Base-by-base conservation (phyloP, 2,329 filamentous ascomycete genomes). In the Beauveria rudraprayagi region DNA sequence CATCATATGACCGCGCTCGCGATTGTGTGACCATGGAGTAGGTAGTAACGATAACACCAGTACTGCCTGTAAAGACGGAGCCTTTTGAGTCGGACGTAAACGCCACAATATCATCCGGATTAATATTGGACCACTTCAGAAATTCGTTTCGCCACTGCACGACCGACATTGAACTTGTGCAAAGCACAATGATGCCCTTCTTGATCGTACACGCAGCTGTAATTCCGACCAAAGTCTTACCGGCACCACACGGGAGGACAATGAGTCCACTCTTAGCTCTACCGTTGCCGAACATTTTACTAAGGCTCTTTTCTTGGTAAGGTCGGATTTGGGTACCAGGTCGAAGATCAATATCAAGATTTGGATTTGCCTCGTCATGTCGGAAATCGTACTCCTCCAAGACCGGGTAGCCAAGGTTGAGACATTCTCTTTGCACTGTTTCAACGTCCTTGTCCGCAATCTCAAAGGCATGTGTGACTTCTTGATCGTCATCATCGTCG, bases 251-350 rank as follows among this genome's bases (percentile, higher is more conserved):
- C 19, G 94, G 94, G 67, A 99, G 76, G 61, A 99, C 94, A 63
- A 99, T 99, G 66, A 99, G 95, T 61, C 94, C 94, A 73, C 92
- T 97, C 77, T 96, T 94, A 16, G 94, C 94, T 75, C 94, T 88
- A 55, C 93, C 93, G 70, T 99, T 99, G 70, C 94, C 93, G 72
- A 99, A 99, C 94, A 99, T 99, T 75, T 99, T 99, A 77, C 91
- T 96, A 10, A 99, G 79, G 66, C 92, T 96, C 77, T 97, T 96
- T 74, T 99, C 94, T 72, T 99, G 94, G 68, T 99, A 99, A 64
- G 96, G 78, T 71, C 93, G 87, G 71, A 97, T 97, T 69, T 93
- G 89, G 0, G 92, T 93, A 61, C 88, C 87, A 0, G 93, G 92
- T 67, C 90, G 90, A 54, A 97, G 79, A 72, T 97, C 93, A 67